These are phyloP conservation scores for Castanea crenata DNA, from an alignment of 306 rosid genomes.

Conservation along the genomic window DNA sequence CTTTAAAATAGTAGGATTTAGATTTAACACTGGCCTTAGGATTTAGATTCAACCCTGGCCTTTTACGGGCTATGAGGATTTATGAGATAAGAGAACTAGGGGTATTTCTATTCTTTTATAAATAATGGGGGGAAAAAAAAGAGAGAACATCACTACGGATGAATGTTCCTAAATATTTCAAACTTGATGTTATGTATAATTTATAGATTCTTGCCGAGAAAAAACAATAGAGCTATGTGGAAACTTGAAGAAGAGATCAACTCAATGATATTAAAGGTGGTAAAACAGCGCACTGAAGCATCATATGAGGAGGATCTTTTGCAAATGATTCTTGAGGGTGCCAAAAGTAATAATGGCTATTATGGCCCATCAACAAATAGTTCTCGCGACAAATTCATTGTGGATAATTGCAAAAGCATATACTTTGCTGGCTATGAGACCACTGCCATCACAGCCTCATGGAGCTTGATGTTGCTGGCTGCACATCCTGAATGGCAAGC, in stretches of 20 bases:
- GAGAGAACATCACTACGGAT: too few species aligned
- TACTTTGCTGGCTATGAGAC: constrained; percentile 36
- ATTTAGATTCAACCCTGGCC: too few species aligned
- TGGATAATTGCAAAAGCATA: constrained; percentile 35
- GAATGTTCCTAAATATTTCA: background rate
- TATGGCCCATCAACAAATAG: background rate
- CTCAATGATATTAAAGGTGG: constrained; percentile 40
- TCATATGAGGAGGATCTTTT: constrained; percentile 52
- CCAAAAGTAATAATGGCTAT: constrained; percentile 24
- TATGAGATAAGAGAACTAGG: too few species aligned
- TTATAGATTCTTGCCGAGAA: constrained; percentile 55
- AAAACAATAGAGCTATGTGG: constrained; percentile 53
- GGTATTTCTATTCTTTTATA: too few species aligned
- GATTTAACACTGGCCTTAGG: too few species aligned
- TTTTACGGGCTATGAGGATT: too few species aligned
- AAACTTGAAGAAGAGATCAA: constrained; percentile 56
- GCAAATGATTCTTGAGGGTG: constrained; percentile 65
- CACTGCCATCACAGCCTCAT: constrained; percentile 13
- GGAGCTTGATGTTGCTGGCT: constrained; percentile 31
- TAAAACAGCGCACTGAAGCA: constrained; percentile 37
- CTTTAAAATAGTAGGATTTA: too few species aligned
- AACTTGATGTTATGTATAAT: background rate
- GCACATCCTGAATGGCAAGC: constrained; percentile 33
- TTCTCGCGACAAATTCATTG: constrained; percentile 31
- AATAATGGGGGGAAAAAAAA: too few species aligned